Base-by-base conservation (phyloP, 352 stramenopile genomes). In the Phytopythium oedochilum region DNA sequence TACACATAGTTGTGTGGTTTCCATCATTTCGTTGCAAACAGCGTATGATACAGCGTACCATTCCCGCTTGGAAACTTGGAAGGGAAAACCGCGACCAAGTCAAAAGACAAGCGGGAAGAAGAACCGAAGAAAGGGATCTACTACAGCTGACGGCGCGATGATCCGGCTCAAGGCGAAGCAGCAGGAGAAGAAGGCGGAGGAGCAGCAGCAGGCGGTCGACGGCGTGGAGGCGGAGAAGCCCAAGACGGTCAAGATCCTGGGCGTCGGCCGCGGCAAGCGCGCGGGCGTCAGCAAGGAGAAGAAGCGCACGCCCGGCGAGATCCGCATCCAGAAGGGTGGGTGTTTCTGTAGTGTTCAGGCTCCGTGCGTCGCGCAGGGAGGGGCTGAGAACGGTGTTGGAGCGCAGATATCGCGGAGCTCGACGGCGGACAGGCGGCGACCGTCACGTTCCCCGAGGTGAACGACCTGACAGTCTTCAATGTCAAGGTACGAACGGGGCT, bases 261-360 rank as follows among this genome's bases (percentile, higher is more conserved):
- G 86, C 38, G 78, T 95, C 7, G 86, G 86, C 14, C 83, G 86
- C 17, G 86, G 86, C 44, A 93, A 91, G 53, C 79, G 83, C 53
- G 31, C 46, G 3, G 78, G 79, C 20, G 64, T 45, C 29, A 86
- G 57, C 63, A 95, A 94, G 63, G 81, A 92, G 58, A 94, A 96
- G 77, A 94, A 98, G 68, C 90, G 95, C 59, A 98, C 90, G 64
- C 96, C 96, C 7, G 96, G 95, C 64, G 96, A 99, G 76, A 98
- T 99, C 74, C 89, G 96, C 47, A 98, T 99, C 70, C 96, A 99
- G 73, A 99, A 98, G 93, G 96, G 94, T 98, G 45, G 31, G 42
- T 62, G 5, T 14, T n/a, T n/a, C 36, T 10, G 6, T 23, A 18
- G 34, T n/a, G n/a, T n/a, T 39, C 34, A 14, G 5, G 11, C n/a